phyloP scores from a whole-genome alignment of 2,329 filamentous ascomycete species.

The Fusarium albidum region DNA sequence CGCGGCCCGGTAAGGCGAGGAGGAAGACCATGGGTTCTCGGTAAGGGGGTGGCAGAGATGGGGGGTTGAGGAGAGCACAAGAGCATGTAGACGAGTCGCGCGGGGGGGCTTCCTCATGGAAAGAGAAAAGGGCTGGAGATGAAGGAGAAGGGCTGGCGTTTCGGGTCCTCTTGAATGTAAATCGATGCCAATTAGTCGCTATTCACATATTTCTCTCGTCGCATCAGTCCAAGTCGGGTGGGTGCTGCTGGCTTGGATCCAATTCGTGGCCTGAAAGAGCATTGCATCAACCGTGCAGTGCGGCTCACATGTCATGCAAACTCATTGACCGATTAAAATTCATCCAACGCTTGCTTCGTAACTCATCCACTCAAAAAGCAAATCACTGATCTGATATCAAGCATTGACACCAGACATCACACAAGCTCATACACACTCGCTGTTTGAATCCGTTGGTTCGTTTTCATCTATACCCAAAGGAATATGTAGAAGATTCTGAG shows the following conservation, averaged over 20 bases:
- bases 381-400: no score
- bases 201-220: constrained; percentile 27
- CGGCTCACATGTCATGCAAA: background rate
- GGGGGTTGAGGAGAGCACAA: constrained; percentile 6
- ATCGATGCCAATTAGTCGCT: constrained; percentile 34
- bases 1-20: constrained; percentile 60
- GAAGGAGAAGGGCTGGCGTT: constrained; percentile 38
- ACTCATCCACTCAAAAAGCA: no score
- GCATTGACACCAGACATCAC: no score
- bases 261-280: no score
- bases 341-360: background rate
- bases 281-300: no score
- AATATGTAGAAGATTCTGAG: constrained; percentile 47
- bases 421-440: background rate
- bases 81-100: no score
- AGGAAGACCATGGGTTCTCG: constrained; percentile 53
- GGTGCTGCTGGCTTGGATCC: no score
- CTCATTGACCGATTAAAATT: background rate
- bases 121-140: constrained; percentile 36
- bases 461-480: constrained; percentile 49
- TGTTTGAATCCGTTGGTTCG: constrained; percentile 41
- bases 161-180: constrained; percentile 37
- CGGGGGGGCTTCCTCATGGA: constrained; percentile 29
- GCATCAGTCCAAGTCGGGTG: background rate
- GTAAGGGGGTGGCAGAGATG: constrained; percentile 16